These are phyloP conservation scores for Polytrichum formosum DNA, from an alignment of 225 moss, liverwort and hornwort species.

Conservation along the genomic window DNA sequence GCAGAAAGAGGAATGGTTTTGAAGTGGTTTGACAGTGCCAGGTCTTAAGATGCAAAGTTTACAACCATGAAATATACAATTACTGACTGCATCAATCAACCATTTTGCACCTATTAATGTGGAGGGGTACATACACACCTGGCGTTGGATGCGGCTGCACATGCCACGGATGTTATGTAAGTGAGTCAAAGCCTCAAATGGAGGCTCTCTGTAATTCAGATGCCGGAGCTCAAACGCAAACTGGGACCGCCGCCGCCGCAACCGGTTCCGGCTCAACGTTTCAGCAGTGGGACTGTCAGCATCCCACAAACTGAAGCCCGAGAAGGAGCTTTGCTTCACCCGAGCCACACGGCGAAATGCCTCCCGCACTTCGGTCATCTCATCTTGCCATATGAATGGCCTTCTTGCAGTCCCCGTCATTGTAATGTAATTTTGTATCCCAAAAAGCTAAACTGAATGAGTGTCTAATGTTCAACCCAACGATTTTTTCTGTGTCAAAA, in stretches of 20 bases:
- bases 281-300: slow-evolving; percentile 53
- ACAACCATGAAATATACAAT: no score
- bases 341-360: slow-evolving; percentile 44
- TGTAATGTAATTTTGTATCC: background rate
- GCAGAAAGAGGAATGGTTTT: no score
- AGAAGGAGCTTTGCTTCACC: slow-evolving; percentile 45
- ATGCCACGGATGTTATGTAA: slow-evolving; percentile 64
- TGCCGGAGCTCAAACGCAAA: slow-evolving; percentile 47
- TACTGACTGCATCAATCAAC: no score
- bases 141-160: slow-evolving; percentile 53
- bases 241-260: slow-evolving; percentile 32
- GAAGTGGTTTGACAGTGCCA: no score
- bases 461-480: background rate
- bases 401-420: slow-evolving; percentile 12
- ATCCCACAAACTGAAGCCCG: slow-evolving; percentile 53
- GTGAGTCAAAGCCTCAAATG: slow-evolving; percentile 59
- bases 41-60: no score
- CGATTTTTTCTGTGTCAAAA: background rate
- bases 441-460: no score
- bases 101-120: no score
- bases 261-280: slow-evolving; percentile 51
- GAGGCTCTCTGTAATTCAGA: slow-evolving; percentile 53
- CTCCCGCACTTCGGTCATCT: slow-evolving; percentile 62
- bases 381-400: slow-evolving; percentile 70
- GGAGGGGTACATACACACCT: slow-evolving; percentile 5